These are phyloP conservation scores for Geotrichum cucujoidarum DNA, from an alignment of 1,139 yeast genomes.

Conservation along the genomic window DNA sequence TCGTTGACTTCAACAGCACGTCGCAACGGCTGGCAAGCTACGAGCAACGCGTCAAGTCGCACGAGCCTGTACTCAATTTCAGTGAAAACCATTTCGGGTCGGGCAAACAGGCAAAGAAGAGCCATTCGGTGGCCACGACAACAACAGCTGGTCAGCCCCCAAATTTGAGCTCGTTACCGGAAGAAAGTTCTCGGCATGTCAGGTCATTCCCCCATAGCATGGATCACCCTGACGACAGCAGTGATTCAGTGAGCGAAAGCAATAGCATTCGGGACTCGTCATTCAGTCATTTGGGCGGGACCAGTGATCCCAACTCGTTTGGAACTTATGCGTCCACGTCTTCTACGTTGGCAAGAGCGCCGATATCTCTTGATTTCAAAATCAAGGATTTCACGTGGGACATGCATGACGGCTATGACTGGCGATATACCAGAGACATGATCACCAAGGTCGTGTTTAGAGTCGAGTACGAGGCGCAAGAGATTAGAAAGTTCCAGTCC, in stretches of 20 bases:
- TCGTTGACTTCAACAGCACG: slow-evolving; percentile 17
- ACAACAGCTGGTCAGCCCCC: too few species aligned
- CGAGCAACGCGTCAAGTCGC: slow-evolving; percentile 31
- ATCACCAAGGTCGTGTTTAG: slow-evolving; percentile 59
- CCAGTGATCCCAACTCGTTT: background rate
- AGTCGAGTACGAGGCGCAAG: slow-evolving; percentile 49
- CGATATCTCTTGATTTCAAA: slow-evolving; percentile 9
- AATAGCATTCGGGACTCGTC: slow-evolving; percentile 5
- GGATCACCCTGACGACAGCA: slow-evolving; percentile 6
- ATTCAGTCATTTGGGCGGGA: background rate
- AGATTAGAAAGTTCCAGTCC: slow-evolving; percentile 27
- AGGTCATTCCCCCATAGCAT: background rate
- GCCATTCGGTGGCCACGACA: background rate
- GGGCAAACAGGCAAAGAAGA: background rate
- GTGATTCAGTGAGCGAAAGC: background rate
- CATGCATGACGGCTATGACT: slow-evolving; percentile 87
- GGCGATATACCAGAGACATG: slow-evolving; percentile 70
- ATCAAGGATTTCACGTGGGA: slow-evolving; percentile 40
- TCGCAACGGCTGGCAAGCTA: slow-evolving; percentile 21
- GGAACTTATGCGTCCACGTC: background rate
- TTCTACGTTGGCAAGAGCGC: background rate
- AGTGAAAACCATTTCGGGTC: slow-evolving; percentile 48
- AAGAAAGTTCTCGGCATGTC: too few species aligned
- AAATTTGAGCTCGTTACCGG: background rate
- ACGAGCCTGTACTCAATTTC: slow-evolving; percentile 33